Conservation (phyloP, 2,329 filamentous ascomycete species). For the Escovopsis sp. region DNA sequence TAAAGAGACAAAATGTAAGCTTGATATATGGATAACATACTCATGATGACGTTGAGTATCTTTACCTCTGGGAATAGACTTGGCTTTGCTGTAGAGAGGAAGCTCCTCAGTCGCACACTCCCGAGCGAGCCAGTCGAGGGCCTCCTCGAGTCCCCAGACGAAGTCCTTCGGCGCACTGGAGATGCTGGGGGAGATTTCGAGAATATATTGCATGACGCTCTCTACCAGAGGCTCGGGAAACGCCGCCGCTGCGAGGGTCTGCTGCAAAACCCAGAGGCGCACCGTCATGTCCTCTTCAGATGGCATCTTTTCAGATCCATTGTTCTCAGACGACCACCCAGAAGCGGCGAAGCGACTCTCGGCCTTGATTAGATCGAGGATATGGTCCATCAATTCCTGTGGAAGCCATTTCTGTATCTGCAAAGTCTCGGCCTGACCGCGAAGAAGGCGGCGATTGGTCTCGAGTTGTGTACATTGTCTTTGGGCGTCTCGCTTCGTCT, state of each 20-base stretch:
- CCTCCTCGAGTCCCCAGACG: slow-evolving; percentile 77
- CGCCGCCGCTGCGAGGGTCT: slow-evolving; percentile 52
- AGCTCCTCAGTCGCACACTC: slow-evolving; percentile 56
- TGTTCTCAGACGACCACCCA: slow-evolving; percentile 30
- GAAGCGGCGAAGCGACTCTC: slow-evolving; percentile 46
- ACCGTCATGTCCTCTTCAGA: slow-evolving; percentile 63
- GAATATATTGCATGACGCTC: slow-evolving; percentile 48
- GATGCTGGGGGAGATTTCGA: slow-evolving; percentile 52
- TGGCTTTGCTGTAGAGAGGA: slow-evolving; percentile 48
- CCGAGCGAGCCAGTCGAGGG: slow-evolving; percentile 79
- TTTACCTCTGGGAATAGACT: slow-evolving; percentile 23
- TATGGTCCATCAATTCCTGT: slow-evolving; percentile 59
- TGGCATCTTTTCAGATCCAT: slow-evolving; percentile 37
- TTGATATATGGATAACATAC: background rate
- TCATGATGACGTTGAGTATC: background rate
- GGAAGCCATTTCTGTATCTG: slow-evolving; percentile 68
- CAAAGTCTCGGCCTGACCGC: slow-evolving; percentile 60
- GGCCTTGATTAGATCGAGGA: slow-evolving; percentile 57
- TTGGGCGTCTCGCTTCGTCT: slow-evolving; percentile 62
- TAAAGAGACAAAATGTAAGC: slow-evolving; percentile 4
- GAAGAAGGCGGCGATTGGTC: slow-evolving; percentile 71
- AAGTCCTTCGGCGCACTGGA: slow-evolving; percentile 43
- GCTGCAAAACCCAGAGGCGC: slow-evolving; percentile 72
- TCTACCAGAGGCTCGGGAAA: slow-evolving; percentile 52
- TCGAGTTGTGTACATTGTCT: slow-evolving; percentile 67